These are phyloP conservation scores for Epichloe hybrida DNA, from an alignment of 2,329 filamentous ascomycete genomes.

Conservation along the genomic window DNA sequence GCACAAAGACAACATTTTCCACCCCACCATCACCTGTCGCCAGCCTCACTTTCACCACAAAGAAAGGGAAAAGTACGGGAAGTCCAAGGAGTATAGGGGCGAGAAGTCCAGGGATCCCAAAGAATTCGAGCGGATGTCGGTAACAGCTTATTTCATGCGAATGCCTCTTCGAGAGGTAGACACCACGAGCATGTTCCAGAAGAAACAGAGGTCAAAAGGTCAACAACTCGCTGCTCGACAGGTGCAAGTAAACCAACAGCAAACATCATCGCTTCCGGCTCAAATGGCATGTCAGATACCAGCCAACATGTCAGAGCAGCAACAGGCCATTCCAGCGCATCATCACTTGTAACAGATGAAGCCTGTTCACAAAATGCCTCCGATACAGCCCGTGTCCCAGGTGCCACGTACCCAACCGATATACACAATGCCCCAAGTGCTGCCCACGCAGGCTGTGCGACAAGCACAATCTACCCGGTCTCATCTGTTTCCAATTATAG, in stretches of 20 bases:
- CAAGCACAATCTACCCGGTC: too few species aligned
- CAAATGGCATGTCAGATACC: neutral
- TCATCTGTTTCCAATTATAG: too few species aligned
- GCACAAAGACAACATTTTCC: too few species aligned
- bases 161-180: conserved; percentile 19
- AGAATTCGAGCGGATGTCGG: conserved; percentile 23
- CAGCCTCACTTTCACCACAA: neutral
- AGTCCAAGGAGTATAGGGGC: conserved; percentile 10
- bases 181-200: conserved; percentile 14
- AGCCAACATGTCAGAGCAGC: neutral
- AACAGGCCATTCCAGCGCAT: neutral
- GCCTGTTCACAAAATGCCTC: neutral
- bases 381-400: neutral
- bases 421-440: too few species aligned
- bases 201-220: conserved; percentile 8
- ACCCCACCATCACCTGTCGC: too few species aligned
- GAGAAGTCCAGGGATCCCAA: conserved; percentile 7
- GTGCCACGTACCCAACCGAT: too few species aligned
- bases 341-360: neutral
- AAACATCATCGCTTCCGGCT: neutral
- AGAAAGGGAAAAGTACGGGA: conserved; percentile 3
- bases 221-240: neutral
- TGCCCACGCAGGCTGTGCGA: too few species aligned
- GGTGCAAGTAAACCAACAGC: neutral
- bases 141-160: conserved; percentile 34